Evolutionary conservation across 306 rosid species (phyloP).

Genomic region (Rosa multiflora): DNA sequence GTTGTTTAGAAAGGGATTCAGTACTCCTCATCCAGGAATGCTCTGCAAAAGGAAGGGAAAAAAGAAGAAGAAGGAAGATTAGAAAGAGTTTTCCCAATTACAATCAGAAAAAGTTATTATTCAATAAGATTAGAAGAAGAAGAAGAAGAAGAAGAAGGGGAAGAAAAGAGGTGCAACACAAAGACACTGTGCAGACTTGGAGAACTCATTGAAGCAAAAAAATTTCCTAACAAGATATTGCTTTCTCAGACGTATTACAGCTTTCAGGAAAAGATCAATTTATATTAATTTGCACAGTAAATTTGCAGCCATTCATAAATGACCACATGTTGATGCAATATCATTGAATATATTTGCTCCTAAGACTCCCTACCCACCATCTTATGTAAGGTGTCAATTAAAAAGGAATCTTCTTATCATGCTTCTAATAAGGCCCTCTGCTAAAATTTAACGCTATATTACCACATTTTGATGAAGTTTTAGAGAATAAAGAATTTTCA

Average conservation of each 20-base stretch:
- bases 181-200: background rate
- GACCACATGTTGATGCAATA: background rate
- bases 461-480: background rate
- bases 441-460: background rate
- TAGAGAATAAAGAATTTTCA: background rate
- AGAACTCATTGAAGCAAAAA: background rate
- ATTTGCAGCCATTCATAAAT: background rate
- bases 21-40: constrained; percentile 70
- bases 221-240: background rate
- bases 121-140: background rate
- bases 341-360: background rate
- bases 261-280: background rate
- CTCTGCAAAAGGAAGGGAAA: constrained; percentile 36
- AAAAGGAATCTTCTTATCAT: background rate
- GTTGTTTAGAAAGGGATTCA: constrained; percentile 39
- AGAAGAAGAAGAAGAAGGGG: no score
- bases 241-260: background rate
- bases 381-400: background rate
- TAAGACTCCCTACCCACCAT: background rate
- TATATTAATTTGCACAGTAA: background rate
- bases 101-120: background rate
- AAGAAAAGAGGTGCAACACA: background rate
- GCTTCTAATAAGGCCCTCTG: constrained; percentile 4
- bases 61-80: background rate
- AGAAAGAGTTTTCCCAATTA: background rate